Percentiles rank a stretch among this genome's conserved stretches.
phyloP scores from a whole-genome alignment of 768 basidiomycete species.

The Boletus insuetus region DNA sequence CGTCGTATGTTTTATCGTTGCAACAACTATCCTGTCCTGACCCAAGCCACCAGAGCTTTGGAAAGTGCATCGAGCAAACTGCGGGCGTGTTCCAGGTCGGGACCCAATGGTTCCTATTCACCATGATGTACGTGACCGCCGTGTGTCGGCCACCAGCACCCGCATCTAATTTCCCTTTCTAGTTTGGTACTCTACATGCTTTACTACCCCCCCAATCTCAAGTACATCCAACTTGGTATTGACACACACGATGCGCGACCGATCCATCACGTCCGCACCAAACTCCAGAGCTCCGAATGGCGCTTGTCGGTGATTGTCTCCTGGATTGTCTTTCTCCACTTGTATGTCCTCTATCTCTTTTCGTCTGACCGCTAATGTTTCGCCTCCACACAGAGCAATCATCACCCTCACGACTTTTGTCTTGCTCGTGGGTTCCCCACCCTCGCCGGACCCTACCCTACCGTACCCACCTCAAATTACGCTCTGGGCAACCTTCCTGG shows the following conservation, averaged over 20 bases:
- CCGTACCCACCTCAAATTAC: slow-evolving; percentile 39
- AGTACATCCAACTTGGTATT: slow-evolving; percentile 53
- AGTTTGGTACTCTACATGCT: slow-evolving; percentile 89
- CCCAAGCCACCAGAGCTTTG: slow-evolving; percentile 48
- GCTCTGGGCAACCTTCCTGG: slow-evolving; percentile 85
- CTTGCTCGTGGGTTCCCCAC: slow-evolving; percentile 48
- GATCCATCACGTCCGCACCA: slow-evolving; percentile 42
- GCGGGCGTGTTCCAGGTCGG: slow-evolving; percentile 82
- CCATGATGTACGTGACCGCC: slow-evolving; percentile 62
- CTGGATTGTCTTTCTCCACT: slow-evolving; percentile 66
- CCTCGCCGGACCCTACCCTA: slow-evolving; percentile 33
- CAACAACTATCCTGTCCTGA: neutral
- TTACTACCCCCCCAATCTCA: slow-evolving; percentile 86
- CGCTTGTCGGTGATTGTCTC: slow-evolving; percentile 71
- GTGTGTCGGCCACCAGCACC: neutral
- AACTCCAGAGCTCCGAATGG: slow-evolving; percentile 67
- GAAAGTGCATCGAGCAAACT: slow-evolving; percentile 73
- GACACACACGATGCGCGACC: slow-evolving; percentile 42
- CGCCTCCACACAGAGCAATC: slow-evolving; percentile 30
- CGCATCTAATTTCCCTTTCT: neutral
- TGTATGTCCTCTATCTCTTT: slow-evolving; percentile 47
- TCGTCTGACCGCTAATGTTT: neutral
- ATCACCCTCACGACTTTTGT: slow-evolving; percentile 59
- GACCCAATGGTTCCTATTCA: slow-evolving; percentile 83
- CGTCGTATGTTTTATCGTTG: slow-evolving; percentile 27